Percentiles rank a stretch among this genome's conserved stretches.
Evolutionary conservation across 371 early-diverging fungal genomes (phyloP).

Genomic region (Mucor racemosus): DNA sequence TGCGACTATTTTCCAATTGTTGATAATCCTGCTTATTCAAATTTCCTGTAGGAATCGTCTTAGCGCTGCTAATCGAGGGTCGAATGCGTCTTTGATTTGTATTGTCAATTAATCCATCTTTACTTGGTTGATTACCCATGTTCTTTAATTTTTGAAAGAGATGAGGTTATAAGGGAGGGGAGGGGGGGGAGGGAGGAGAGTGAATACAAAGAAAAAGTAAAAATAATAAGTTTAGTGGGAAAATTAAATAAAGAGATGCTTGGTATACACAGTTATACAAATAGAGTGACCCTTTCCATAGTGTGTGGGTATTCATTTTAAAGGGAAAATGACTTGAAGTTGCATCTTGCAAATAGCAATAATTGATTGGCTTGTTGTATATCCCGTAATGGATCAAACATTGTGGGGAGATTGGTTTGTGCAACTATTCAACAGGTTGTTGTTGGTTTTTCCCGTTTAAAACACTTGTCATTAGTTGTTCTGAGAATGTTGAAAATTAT

Average conservation of each 20-base stretch:
- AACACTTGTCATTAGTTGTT: neutral
- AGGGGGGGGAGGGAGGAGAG: neutral
- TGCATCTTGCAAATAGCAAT: neutral
- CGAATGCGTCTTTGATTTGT: constrained; percentile 6
- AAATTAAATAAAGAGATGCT: neutral
- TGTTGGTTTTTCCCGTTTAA: neutral
- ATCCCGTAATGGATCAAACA: constrained; percentile 4
- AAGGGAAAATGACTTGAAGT: neutral
- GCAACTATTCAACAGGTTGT: neutral
- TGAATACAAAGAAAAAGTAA: neutral
- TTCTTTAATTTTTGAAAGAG: neutral
- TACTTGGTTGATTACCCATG: constrained; percentile 33
- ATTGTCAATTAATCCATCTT: constrained; percentile 18
- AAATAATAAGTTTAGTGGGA: constrained; percentile 10
- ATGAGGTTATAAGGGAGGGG: neutral
- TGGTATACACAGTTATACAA: neutral
- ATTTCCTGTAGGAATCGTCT: neutral
- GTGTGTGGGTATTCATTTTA: constrained; percentile 1
- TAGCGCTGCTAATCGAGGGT: neutral
- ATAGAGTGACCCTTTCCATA: neutral
- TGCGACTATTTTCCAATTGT: constrained; percentile 4
- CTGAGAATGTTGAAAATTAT: neutral
- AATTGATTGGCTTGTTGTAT: neutral
- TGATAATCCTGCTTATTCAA: neutral
- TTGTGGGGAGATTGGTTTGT: constrained; percentile 9